Base-by-base conservation (phyloP, 2,329 filamentous ascomycete species). In the Orbilia brochopaga region DNA sequence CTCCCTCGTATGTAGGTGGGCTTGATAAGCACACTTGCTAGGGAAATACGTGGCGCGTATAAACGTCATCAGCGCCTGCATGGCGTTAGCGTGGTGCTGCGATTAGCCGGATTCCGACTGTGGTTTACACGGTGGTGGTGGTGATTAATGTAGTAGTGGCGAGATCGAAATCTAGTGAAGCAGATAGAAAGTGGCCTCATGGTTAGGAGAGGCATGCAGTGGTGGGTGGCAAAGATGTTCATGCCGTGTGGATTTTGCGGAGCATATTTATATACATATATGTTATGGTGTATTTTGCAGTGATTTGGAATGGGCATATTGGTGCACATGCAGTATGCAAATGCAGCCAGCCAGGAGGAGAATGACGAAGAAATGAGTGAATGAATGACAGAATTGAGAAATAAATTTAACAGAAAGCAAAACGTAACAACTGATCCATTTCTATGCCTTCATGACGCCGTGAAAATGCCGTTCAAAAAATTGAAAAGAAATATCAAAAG, bases 341-440 rank as follows among this genome's bases (percentile, higher is more conserved):
- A 52, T 51, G 35, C n/a, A 55, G 27, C 35, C 59, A 62, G 10
- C 17, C 50, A 58, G 48, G 17, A 19, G 40, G 62, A 46, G 17
- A 60, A 63, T 62, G 65, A 52, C 52, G 64, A 51, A 23, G 52
- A 51, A 62, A 69, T 69, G 65, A 58, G 17, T 32, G 37, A 56
- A 24, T 23, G 48, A 46, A 57, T 19, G 57, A 55, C 13, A 35
- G 21, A 69, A 37, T 24, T 44, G 54, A n/a, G n/a, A n/a, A n/a
- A n/a, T n/a, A 44, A 21, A 40, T 69, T 57, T 62, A 62, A 50
- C 24, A 30, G 23, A 63, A 44, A 42, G 53, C 51, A 52, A 69
- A 58, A 58, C 65, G 53, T 19, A 53, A 35, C 44, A 53, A 61
- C 62, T 58, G 58, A 32, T 32, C 58, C 44, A 48, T 23, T 44